Percentiles rank a stretch among this genome's conserved stretches.
phyloP scores from a whole-genome alignment of 2,329 filamentous ascomycete species.

The Chaetomiaceae sp. region DNA sequence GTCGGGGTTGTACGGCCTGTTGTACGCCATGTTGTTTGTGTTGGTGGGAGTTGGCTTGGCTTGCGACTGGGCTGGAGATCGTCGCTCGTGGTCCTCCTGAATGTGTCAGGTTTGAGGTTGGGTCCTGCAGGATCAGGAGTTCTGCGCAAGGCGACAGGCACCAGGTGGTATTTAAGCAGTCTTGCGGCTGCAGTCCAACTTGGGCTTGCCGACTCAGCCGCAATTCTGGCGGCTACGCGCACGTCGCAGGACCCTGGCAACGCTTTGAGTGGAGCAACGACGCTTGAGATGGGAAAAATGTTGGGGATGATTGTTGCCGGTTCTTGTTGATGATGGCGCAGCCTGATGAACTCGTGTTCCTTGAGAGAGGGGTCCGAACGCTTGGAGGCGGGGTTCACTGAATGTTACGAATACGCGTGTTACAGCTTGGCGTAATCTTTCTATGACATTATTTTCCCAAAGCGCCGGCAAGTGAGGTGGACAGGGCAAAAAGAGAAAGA shows the following conservation, averaged over 20 bases:
- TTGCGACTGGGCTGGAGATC: neutral
- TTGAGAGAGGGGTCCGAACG: too few relatives aligned
- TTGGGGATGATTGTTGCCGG: neutral
- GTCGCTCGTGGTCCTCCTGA: slow-evolving; percentile 12
- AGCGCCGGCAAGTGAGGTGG: too few relatives aligned
- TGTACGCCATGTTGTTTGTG: slow-evolving; percentile 73
- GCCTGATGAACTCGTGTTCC: neutral
- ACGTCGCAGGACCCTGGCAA: slow-evolving; percentile 2
- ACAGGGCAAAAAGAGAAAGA: too few relatives aligned
- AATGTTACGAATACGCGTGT: neutral
- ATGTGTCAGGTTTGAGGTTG: slow-evolving; percentile 18
- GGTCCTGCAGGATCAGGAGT: neutral
- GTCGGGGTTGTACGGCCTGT: slow-evolving; percentile 88
- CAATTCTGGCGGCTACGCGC: neutral
- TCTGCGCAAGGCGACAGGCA: neutral
- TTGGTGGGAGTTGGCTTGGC: neutral
- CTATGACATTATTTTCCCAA: neutral
- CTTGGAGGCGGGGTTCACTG: too few relatives aligned
- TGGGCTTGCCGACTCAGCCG: slow-evolving; percentile 14
- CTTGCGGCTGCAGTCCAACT: neutral
- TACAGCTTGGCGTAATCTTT: neutral
- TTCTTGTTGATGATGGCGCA: neutral
- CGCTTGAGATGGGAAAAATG: neutral
- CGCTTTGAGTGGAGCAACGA: neutral
- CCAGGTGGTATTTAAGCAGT: slow-evolving; percentile 9